Conservation (phyloP, 1,284 basidiomycete species). For the Rhodotorula glutinis region DNA sequence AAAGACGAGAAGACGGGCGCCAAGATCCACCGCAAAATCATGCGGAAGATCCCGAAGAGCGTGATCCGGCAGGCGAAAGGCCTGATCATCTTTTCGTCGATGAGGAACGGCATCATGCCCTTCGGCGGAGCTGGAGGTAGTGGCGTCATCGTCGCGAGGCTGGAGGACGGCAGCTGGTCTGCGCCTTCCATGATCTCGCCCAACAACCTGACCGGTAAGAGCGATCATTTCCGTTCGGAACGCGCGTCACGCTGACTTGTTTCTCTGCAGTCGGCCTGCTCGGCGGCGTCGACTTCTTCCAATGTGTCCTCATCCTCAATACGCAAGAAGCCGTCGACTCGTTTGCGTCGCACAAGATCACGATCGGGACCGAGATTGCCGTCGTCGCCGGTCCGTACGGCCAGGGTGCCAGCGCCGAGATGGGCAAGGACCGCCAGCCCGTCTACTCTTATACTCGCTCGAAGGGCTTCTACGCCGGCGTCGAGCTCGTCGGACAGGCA, state of each 20-base stretch:
- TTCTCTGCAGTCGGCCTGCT: constrained; percentile 47
- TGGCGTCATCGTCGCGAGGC: constrained; percentile 49
- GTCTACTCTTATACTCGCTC: constrained; percentile 50
- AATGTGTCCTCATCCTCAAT: constrained; percentile 52
- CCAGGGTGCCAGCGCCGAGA: constrained; percentile 52
- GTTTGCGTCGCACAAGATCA: constrained; percentile 54
- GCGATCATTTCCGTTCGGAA: too few species aligned
- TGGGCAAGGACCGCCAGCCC: constrained; percentile 51
- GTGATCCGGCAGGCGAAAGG: constrained; percentile 51
- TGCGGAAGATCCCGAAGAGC: constrained; percentile 55
- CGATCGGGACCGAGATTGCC: constrained; percentile 54
- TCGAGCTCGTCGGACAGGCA: constrained; percentile 53
- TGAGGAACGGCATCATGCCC: constrained; percentile 54
- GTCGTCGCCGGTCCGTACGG: constrained; percentile 56
- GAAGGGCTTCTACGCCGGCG: constrained; percentile 49
- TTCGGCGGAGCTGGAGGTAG: constrained; percentile 46
- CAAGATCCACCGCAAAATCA: constrained; percentile 50
- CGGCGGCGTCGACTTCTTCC: constrained; percentile 53
- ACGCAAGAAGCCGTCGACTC: constrained; percentile 53
- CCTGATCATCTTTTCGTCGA: constrained; percentile 54
- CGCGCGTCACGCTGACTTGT: too few species aligned
- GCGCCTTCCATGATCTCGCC: constrained; percentile 54
- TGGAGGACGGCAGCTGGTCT: constrained; percentile 55
- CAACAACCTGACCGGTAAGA: constrained; percentile 50
- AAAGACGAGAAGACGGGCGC: constrained; percentile 36